Base-by-base conservation (phyloP, 768 basidiomycete species). In the Dacryopinax spathularia region DNA sequence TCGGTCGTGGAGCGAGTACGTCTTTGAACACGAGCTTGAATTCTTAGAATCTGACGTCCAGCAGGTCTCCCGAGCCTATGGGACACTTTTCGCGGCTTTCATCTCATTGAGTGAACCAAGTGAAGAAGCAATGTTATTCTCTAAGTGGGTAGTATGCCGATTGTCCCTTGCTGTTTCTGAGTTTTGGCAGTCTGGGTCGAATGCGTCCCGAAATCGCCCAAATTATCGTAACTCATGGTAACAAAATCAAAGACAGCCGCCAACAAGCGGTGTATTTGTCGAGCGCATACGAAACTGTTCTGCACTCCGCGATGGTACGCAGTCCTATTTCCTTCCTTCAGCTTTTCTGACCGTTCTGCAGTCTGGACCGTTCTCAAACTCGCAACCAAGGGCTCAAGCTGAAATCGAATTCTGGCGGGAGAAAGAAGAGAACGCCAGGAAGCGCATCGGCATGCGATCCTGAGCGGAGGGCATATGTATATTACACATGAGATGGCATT, bases 101-200 rank as follows among this genome's bases (percentile, higher is more conserved):
- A 84, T 94, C 22, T 81, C 83, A 31, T 75, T 99, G 66, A 90
- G 89, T 2, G 82, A 81, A 36, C 86, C 89, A 65, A 86, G 84
- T 39, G 91, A 96, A 68, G 94, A 96, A 72, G 90, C 90, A 9
- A 96, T 97, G 93, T 88, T 98, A 56, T 96, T 96, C 70, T 84
- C 88, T 25, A 93, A 93, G 95, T 95, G 70, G 68, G 84, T 71
- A 10, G 15, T 20, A 16, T 35, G 60, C 35, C 33, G 9, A 16
- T 18, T n/a, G 16, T 43, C 35, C 41, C 34, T 9, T 15, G 2
- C 6, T 33, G 20, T 10, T 34, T 62, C 18, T 66, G 62, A 27
- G 9, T 37, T 62, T 62, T 4, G 60, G 12, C 65, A 98, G 95
- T 70, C 77, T 96, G 61, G 76, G 85, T 15, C 87, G 92, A n/a